These are phyloP conservation scores for Radiomyces spectabilis DNA, from an alignment of 192 early-diverging fungal genomes.

Conservation along the genomic window DNA sequence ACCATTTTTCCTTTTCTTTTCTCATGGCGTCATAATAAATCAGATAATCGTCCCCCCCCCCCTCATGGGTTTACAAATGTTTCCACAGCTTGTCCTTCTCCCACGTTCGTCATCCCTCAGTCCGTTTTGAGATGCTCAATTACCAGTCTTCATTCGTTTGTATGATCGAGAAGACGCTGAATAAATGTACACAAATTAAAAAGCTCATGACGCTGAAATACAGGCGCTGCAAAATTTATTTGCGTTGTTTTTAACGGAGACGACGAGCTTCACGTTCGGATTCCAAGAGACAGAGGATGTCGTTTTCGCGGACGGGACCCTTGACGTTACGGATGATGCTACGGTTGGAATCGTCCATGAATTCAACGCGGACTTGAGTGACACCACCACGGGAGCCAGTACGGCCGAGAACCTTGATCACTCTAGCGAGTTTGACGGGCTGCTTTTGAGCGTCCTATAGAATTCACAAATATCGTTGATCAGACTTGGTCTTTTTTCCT, in stretches of 20 bases:
- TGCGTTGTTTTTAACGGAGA: constrained; percentile 64
- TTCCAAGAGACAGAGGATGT: constrained; percentile 92
- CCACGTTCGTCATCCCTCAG: no score
- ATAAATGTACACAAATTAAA: not conserved
- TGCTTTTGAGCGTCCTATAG: constrained; percentile 31
- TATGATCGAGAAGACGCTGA: not conserved
- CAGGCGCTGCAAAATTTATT: not conserved
- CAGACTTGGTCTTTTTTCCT: no score
- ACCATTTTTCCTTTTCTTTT: constrained; percentile 1
- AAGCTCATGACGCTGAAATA: not conserved
- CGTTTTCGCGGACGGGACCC: constrained; percentile 96
- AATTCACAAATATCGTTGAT: not conserved
- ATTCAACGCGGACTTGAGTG: constrained; percentile 98
- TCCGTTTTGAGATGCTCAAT: not conserved
- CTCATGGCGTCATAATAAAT: not conserved
- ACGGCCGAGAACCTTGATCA: constrained; percentile 95
- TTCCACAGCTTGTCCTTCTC: no score
- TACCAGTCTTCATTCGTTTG: not conserved
- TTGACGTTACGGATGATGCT: constrained; percentile 99
- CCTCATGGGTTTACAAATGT: no score
- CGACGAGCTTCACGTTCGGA: constrained; percentile 97
- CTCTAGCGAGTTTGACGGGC: constrained; percentile 85
- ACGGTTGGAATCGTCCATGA: constrained; percentile 92
- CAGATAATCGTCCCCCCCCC: not conserved
- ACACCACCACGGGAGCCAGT: constrained; percentile 99